A percentile compares a stretch with the other conserved stretches of the same genome.
Evolutionary conservation across 306 rosid genomes (phyloP).

Genomic region (Comarum palustre): DNA sequence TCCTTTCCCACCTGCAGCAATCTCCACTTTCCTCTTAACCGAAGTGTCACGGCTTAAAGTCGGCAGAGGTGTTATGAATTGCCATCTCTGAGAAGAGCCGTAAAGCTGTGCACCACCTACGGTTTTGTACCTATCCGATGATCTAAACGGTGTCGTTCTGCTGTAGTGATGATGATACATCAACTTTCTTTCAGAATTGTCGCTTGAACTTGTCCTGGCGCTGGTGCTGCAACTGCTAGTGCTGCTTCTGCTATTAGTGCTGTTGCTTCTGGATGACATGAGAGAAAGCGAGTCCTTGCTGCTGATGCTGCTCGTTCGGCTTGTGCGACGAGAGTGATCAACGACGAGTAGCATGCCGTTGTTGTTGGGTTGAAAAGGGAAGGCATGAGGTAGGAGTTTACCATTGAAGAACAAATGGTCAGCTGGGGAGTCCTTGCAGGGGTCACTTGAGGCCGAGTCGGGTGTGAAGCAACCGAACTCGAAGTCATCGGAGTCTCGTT

Average conservation of each 20-base stretch:
- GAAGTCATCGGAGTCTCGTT: slow-evolving; percentile 48
- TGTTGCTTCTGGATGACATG: slow-evolving; percentile 68
- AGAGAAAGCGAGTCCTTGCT: slow-evolving; percentile 60
- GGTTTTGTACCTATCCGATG: background rate
- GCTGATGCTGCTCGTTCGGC: slow-evolving; percentile 57
- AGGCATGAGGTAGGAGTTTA: slow-evolving; percentile 70
- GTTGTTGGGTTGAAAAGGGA: slow-evolving; percentile 45
- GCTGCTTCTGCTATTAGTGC: slow-evolving; percentile 59
- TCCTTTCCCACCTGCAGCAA: slow-evolving; percentile 17
- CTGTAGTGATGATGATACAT: slow-evolving; percentile 14
- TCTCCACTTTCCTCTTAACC: slow-evolving; percentile 31
- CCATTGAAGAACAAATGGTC: slow-evolving; percentile 86
- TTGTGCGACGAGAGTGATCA: slow-evolving; percentile 23
- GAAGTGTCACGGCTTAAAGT: slow-evolving; percentile 51
- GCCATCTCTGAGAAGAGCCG: slow-evolving; percentile 71
- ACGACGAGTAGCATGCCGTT: background rate
- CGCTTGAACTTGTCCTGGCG: slow-evolving; percentile 73
- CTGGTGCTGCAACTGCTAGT: slow-evolving; percentile 63
- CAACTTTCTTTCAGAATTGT: slow-evolving; percentile 44
- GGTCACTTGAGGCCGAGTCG: slow-evolving; percentile 54
- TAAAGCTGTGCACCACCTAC: slow-evolving; percentile 36
- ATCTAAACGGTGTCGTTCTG: slow-evolving; percentile 1
- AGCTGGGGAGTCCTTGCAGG: slow-evolving; percentile 63
- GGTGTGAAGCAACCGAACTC: slow-evolving; percentile 69
- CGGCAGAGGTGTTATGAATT: slow-evolving; percentile 63